A percentile compares a stretch with the other conserved stretches of the same genome.
These are phyloP conservation scores for Schizothecium vesticola DNA, from an alignment of 495 filamentous ascomycete genomes.

Conservation along the genomic window DNA sequence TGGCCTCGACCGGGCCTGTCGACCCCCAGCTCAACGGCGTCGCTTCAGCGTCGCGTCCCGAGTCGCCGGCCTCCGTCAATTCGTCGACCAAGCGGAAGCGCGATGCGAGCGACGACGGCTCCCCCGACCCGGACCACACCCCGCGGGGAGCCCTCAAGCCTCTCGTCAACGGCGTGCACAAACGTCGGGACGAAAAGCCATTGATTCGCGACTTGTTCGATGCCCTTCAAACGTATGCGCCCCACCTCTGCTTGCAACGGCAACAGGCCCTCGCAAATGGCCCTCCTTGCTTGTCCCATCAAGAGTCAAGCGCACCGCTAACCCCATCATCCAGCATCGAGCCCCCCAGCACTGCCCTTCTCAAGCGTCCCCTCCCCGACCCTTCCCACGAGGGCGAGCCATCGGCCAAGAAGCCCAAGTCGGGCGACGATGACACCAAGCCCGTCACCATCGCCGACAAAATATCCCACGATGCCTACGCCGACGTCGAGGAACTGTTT, in stretches of 20 bases:
- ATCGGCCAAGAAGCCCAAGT: conserved; percentile 43
- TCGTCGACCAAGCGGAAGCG: conserved; percentile 52
- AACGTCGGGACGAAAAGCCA: conserved; percentile 17
- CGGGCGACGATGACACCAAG: conserved; percentile 26
- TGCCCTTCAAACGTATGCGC: conserved; percentile 41
- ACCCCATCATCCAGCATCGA: conserved; percentile 35
- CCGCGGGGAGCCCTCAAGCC: conserved; percentile 18
- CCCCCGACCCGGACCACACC: conserved; percentile 23
- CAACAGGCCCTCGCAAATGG: background rate
- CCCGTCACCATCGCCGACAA: conserved; percentile 41
- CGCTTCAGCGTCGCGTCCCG: conserved; percentile 32
- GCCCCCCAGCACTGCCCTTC: conserved; percentile 33
- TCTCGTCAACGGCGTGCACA: conserved; percentile 24
- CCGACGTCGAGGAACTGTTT: conserved; percentile 40
- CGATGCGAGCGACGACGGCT: conserved; percentile 41
- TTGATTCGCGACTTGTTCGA: conserved; percentile 39
- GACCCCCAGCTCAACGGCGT: conserved; percentile 38
- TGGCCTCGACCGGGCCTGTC: conserved; percentile 41
- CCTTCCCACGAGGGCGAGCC: conserved; percentile 34
- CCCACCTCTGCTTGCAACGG: background rate
- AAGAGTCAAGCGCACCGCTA: conserved; percentile 5
- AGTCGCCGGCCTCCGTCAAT: conserved; percentile 36
- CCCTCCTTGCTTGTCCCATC: background rate
- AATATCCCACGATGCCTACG: conserved; percentile 39
- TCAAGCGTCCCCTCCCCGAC: conserved; percentile 41